Evolutionary conservation across 495 filamentous ascomycete genomes (phyloP).

Genomic region (Aspergillus olivimuriae): DNA sequence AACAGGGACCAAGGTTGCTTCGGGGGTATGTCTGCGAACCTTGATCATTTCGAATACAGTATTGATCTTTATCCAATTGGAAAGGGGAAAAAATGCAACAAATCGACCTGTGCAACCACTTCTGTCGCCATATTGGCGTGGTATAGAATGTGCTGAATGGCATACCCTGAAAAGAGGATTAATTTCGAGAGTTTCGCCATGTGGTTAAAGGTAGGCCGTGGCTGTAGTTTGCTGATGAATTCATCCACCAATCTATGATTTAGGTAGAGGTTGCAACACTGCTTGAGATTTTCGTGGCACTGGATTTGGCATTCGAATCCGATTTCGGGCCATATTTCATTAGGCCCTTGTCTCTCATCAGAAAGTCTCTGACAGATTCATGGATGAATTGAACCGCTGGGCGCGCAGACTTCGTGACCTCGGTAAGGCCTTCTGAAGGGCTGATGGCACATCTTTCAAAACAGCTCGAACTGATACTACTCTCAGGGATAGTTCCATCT

Average conservation of each 20-base stretch:
- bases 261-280: conserved; percentile 27
- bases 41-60: conserved; percentile 31
- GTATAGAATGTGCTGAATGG: conserved; percentile 31
- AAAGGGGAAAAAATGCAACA: conserved; percentile 32
- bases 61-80: conserved; percentile 28
- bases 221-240: neutral
- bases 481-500: too few relatives aligned
- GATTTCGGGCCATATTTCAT: conserved; percentile 21
- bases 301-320: conserved; percentile 9
- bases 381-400: conserved; percentile 42
- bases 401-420: conserved; percentile 19
- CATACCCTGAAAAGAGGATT: conserved; percentile 46
- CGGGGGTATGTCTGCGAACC: conserved; percentile 23
- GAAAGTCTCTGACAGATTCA: conserved; percentile 40
- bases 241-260: neutral
- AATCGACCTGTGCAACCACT: conserved; percentile 27
- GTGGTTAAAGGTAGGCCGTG: too few relatives aligned
- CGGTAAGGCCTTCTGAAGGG: conserved; percentile 37
- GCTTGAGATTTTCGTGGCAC: conserved; percentile 30
- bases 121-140: conserved; percentile 35
- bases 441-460: conserved; percentile 24
- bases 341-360: conserved; percentile 32
- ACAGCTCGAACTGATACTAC: too few relatives aligned
- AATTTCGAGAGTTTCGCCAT: neutral
- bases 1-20: conserved; percentile 39